These are phyloP conservation scores for Trebouxia sp. DNA, from an alignment of 139 green algal species.

Conservation along the genomic window DNA sequence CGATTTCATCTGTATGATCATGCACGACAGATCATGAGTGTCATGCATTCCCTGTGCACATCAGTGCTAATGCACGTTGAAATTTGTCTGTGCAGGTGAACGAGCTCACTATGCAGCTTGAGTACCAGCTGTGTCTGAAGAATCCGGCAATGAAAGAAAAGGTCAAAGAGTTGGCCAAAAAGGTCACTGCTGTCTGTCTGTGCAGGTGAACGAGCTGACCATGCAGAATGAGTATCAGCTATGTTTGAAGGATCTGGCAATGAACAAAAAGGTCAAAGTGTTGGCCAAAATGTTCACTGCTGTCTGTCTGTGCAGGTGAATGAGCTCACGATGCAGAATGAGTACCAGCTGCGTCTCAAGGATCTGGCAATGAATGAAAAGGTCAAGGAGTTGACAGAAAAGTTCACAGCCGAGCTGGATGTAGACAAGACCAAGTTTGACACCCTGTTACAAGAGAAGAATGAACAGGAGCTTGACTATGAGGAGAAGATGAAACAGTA, in stretches of 20 bases:
- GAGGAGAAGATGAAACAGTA: slow-evolving; percentile 75
- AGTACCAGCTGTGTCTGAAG: slow-evolving; percentile 93
- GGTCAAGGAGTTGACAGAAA: slow-evolving; percentile 84
- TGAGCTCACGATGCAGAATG: slow-evolving; percentile 87
- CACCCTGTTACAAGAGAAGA: slow-evolving; percentile 75
- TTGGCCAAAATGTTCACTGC: neutral
- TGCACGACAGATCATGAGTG: no score
- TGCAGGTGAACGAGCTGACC: slow-evolving; percentile 82
- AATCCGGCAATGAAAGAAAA: slow-evolving; percentile 33
- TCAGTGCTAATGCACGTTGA: neutral
- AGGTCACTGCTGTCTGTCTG: slow-evolving; percentile 57
- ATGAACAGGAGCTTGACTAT: slow-evolving; percentile 80
- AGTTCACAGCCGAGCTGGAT: slow-evolving; percentile 72
- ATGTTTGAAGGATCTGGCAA: slow-evolving; percentile 81
- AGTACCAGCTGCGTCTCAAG: slow-evolving; percentile 93
- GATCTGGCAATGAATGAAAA: slow-evolving; percentile 81
- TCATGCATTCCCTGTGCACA: no score
- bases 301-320: slow-evolving; percentile 66
- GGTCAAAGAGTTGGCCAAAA: slow-evolving; percentile 84
- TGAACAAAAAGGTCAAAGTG: slow-evolving; percentile 65
- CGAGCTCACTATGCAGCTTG: slow-evolving; percentile 87
- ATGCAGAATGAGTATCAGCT: slow-evolving; percentile 92
- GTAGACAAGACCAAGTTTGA: slow-evolving; percentile 75
- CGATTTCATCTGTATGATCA: no score
- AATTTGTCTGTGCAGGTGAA: slow-evolving; percentile 68